These are phyloP conservation scores for Gynostemma pentaphyllum DNA, from an alignment of 306 rosid genomes.

Conservation along the genomic window DNA sequence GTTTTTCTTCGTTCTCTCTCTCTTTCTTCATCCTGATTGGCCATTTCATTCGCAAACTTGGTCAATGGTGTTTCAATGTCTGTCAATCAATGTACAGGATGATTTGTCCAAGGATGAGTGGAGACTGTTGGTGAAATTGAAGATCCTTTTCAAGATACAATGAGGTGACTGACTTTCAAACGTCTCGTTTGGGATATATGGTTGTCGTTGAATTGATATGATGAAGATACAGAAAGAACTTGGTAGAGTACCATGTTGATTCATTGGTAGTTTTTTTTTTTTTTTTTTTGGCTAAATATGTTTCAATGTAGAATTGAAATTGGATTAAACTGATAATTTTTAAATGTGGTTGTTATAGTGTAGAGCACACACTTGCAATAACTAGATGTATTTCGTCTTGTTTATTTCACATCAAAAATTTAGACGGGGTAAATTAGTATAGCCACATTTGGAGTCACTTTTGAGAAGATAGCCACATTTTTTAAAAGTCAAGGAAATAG, in stretches of 20 bases:
- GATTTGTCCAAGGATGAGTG: slow-evolving; percentile 65
- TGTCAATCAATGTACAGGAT: slow-evolving; percentile 46
- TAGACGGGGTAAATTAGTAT: too few species aligned
- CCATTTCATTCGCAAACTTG: neutral
- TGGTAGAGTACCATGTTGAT: neutral
- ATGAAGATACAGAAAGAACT: neutral
- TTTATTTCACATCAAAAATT: too few species aligned
- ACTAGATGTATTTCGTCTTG: too few species aligned
- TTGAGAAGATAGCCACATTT: too few species aligned
- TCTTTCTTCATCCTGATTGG: neutral
- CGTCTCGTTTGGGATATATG: neutral
- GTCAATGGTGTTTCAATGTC: neutral
- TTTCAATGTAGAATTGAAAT: too few species aligned
- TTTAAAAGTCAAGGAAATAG: too few species aligned
- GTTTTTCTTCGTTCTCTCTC: slow-evolving; percentile 15
- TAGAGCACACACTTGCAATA: too few species aligned
- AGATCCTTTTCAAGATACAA: slow-evolving; percentile 62
- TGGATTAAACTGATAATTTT: too few species aligned
- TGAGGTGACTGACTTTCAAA: slow-evolving; percentile 22
- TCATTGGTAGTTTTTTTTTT: too few species aligned
- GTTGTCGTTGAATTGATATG: neutral
- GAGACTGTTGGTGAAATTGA: slow-evolving; percentile 75
- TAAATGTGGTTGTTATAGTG: too few species aligned
- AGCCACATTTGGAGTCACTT: too few species aligned
- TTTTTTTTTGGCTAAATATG: too few species aligned